Evolutionary conservation across 2,329 filamentous ascomycete genomes (phyloP).

Genomic region (Trichoderma sp.): DNA sequence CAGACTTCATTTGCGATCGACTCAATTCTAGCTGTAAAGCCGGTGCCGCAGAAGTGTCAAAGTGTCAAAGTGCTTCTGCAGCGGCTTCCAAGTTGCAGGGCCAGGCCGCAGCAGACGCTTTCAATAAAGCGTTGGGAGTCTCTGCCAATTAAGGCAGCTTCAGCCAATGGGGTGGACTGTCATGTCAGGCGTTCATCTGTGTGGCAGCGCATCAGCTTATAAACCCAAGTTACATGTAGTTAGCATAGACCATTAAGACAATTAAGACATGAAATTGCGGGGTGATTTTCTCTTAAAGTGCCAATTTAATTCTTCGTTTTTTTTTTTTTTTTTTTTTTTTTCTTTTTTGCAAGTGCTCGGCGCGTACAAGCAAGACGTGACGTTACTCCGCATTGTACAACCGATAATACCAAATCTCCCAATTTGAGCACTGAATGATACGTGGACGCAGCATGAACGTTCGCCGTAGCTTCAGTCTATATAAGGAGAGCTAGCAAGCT

Average conservation of each 20-base stretch:
- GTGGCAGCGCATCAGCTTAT: no score
- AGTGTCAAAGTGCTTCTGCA: slow-evolving; percentile 2
- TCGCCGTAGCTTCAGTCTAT: no score
- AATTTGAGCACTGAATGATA: no score
- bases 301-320: not conserved
- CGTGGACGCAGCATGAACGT: no score
- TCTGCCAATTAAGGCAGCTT: not conserved
- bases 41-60: not conserved
- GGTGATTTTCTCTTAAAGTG: not conserved
- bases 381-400: no score
- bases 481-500: not conserved
- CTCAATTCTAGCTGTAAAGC: slow-evolving; percentile 3
- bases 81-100: not conserved
- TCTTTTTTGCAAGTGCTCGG: not conserved
- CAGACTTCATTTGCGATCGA: not conserved
- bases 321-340: no score
- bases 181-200: not conserved
- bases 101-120: slow-evolving; percentile 14
- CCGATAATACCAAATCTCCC: no score
- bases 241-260: not conserved
- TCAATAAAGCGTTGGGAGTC: slow-evolving; percentile 4
- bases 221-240: not conserved
- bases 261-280: not conserved
- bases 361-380: not conserved
- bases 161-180: not conserved